Evolutionary conservation across 768 basidiomycete genomes (phyloP).

Genomic region (Mycena kentingensis): DNA sequence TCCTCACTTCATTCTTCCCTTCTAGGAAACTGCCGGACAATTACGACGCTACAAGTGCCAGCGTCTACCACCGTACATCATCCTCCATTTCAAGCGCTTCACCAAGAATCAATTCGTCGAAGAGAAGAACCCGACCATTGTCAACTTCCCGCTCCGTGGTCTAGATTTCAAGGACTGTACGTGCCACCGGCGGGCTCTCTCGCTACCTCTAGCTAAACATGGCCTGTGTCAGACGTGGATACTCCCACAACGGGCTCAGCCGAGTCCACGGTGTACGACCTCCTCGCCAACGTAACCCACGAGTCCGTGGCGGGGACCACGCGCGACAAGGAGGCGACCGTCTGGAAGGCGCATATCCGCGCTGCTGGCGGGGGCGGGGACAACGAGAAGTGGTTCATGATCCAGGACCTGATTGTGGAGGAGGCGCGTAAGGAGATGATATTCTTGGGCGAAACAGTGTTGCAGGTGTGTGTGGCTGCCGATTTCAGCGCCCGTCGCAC

Average conservation of each 20-base stretch:
- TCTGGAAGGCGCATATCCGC: conserved; percentile 90
- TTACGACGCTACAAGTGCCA: conserved; percentile 90
- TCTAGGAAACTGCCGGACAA: conserved; percentile 80
- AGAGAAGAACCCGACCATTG: conserved; percentile 98
- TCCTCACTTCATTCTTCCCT: conserved; percentile 12
- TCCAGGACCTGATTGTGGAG: conserved; percentile 95
- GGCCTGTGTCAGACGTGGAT: conserved; percentile 69
- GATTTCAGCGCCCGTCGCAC: conserved; percentile 8
- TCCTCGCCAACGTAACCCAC: conserved; percentile 93
- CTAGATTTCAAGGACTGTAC: conserved; percentile 91
- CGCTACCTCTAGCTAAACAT: conserved; percentile 25
- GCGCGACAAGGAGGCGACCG: conserved; percentile 85
- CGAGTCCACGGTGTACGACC: conserved; percentile 80
- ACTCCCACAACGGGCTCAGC: conserved; percentile 56
- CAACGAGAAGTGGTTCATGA: conserved; percentile 91
- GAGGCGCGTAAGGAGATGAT: conserved; percentile 99
- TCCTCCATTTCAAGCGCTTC: conserved; percentile 95
- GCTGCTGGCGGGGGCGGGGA: conserved; percentile 77
- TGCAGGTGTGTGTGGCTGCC: conserved; percentile 74
- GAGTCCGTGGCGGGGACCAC: conserved; percentile 97
- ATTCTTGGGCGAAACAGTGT: conserved; percentile 92
- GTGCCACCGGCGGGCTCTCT: conserved; percentile 38
- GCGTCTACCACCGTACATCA: conserved; percentile 86
- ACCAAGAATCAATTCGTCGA: conserved; percentile 96
- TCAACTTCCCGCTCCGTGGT: conserved; percentile 93